phyloP scores from a whole-genome alignment of 2,329 filamentous ascomycete species.

The Fusarium annulatum region DNA sequence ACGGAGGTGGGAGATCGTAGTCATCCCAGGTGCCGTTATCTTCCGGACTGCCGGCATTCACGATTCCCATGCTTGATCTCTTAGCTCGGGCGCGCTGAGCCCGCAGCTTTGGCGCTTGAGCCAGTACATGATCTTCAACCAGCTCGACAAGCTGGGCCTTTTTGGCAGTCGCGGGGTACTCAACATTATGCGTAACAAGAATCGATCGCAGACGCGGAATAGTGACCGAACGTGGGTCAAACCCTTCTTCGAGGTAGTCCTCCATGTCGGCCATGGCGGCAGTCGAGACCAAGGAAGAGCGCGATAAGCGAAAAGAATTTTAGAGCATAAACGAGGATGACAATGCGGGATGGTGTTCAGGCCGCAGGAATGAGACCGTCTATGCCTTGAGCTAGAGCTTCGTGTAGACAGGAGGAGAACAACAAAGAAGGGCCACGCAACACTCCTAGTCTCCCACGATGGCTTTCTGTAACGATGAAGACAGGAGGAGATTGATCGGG shows the following conservation, averaged over 20 bases:
- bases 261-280: constrained; percentile 73
- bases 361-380: constrained; percentile 30
- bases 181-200: constrained; percentile 86
- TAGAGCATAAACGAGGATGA: constrained; percentile 18
- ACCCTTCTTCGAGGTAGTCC: constrained; percentile 87
- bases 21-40: constrained; percentile 72
- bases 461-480: not conserved
- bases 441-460: not conserved
- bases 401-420: not conserved
- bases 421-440: constrained; percentile 31
- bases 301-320: constrained; percentile 9
- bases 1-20: constrained; percentile 64
- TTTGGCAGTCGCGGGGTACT: constrained; percentile 90
- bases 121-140: constrained; percentile 81
- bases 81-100: constrained; percentile 81
- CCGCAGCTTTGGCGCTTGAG: constrained; percentile 81
- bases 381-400: constrained; percentile 12
- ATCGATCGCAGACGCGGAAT: constrained; percentile 91
- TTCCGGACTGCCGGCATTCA: constrained; percentile 73
- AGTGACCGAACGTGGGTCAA: constrained; percentile 85
- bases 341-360: constrained; percentile 26
- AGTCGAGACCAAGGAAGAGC: constrained; percentile 17
- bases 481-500: constrained; percentile 3
- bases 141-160: constrained; percentile 88
- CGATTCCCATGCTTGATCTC: constrained; percentile 87